Evolutionary conservation across 805 yeast genomes (phyloP), one percentile per base, ranked within the genome.

Genomic region (Danielia reshetovae): DNA sequence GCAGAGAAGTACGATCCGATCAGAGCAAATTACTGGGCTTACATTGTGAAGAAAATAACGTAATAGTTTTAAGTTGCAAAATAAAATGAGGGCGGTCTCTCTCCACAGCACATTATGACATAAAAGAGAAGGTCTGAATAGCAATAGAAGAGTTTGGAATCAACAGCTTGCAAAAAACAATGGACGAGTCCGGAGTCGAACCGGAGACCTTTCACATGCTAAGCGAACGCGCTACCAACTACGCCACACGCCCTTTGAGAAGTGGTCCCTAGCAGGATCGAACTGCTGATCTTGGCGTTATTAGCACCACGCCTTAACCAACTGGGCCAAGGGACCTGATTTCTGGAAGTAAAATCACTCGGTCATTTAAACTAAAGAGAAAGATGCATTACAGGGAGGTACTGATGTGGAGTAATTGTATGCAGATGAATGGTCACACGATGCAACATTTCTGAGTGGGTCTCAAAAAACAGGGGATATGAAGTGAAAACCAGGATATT

Each of bases 191-290:
- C 75, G 81, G 81, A 76, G 70, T 76, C 78, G 82, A 75, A 75
- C 81, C 81, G 75, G 75, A 74, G 81, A 77, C 83, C 81, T 76
- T 74, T 74, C 78, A 74, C 81, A 76, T 76, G 81, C 81, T 75
- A 77, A 75, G 82, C 75, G 78, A 74, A 74, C 82, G 82, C 82
- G 82, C 82, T 77, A 77, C 83, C 82, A 75, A 77, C 83, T 77
- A 73, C 83, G 82, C 82, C 83, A 77, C 81, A 77, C 79, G 81
- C 83, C 82, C 82, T 19, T 18, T 6, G 9, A 59, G 54, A 75
- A 82, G 21, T 30, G 32, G 32, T 23, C 32, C 32, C 27, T 30
- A 23, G 27, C 27, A 23, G 33, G 33, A 23, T 30, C 33, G 33
- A 30, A 30, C 33, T 30, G 33, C 33, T 30, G 33, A 77, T 77